Evolutionary conservation across 75 land plant genomes (phyloP), one percentile per base, ranked within the genome.

Genomic region (Gnetum montanum): DNA sequence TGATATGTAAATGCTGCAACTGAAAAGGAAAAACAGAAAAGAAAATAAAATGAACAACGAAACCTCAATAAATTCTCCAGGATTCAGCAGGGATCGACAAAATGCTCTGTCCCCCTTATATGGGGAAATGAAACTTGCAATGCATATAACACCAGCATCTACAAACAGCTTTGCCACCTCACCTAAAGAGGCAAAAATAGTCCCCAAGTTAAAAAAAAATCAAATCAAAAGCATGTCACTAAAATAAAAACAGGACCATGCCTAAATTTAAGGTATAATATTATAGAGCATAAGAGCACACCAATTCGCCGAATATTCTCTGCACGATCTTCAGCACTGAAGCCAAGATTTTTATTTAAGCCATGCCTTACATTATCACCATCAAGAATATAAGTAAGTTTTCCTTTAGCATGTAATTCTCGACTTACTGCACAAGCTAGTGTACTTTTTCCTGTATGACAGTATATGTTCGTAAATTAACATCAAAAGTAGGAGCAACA

Each of bases 111-210:
- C 96, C 50, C 57, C 75, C 46, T 73, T 61, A 57, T 79, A 94
- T 0, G 98, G 98, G 36, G 98, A 93, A 30, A 93, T 93, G 30
- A 89, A 70, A 64, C 98, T 77, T 31, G 95, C 96, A 54, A 94
- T 85, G 61, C 96, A 89, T 10, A 94, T 94, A 25, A 94, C 31
- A 22, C 98, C 98, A 57, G 98, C 76, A 75, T 90, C 96, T 8
- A 87, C 96, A 76, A 94, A 90, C 33, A 90, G 90, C 65, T 80
- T 90, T 37, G 98, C 91, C n/a, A 86, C 96, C 57, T 94, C 98
- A 20, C 94, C 90, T 85, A 58, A 15, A 27, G 13, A 27, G 16
- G 50, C 30, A 27, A 16, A 23, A 3, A 24, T 25, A 22, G 13
- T 18, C 11, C 18, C 23, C 8, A 46, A 40, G 8, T 46, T 48